Evolutionary conservation across 768 basidiomycete species (phyloP).

Genomic region (Trametes cubensis): DNA sequence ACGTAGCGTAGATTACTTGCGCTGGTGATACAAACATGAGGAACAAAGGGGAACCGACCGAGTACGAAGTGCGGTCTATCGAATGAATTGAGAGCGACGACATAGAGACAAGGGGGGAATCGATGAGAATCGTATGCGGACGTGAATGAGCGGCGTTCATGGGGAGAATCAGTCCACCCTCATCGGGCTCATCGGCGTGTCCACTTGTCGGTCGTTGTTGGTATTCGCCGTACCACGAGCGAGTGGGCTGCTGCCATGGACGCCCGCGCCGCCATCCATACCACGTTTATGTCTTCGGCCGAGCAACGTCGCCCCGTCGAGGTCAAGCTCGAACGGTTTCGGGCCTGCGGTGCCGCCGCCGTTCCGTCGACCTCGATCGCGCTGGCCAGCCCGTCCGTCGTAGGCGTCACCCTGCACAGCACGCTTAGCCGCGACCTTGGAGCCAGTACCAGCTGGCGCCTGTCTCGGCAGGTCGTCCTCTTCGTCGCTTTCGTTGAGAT

Average conservation of each 20-base stretch:
- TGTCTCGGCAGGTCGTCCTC: conserved; percentile 51
- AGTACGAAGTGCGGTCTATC: background rate
- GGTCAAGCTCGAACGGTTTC: conserved; percentile 75
- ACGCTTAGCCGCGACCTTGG: conserved; percentile 33
- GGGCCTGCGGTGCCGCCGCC: conserved; percentile 30
- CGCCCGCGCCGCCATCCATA: conserved; percentile 10
- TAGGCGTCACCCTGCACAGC: conserved; percentile 38
- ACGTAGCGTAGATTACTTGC: conserved; percentile 1
- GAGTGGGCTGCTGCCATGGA: conserved; percentile 24
- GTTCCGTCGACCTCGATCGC: conserved; percentile 52
- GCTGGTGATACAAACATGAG: conserved; percentile 7
- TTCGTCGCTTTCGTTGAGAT: conserved; percentile 94
- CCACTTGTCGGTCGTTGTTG: conserved; percentile 10
- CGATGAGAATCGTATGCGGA: background rate
- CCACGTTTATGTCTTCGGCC: conserved; percentile 63
- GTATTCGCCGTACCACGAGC: background rate
- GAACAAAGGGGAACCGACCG: background rate
- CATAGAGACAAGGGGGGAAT: background rate
- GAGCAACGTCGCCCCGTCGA: conserved; percentile 85
- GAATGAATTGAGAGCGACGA: background rate
- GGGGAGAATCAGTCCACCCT: conserved; percentile 18
- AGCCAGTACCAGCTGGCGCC: conserved; percentile 36
- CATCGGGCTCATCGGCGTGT: conserved; percentile 27
- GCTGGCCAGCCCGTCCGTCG: conserved; percentile 70
- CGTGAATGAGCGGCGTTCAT: background rate